A percentile compares a stretch with the other conserved stretches of the same genome.
Evolutionary conservation across 2,329 filamentous ascomycete genomes (phyloP).

Genomic region (Diplodia seriata): DNA sequence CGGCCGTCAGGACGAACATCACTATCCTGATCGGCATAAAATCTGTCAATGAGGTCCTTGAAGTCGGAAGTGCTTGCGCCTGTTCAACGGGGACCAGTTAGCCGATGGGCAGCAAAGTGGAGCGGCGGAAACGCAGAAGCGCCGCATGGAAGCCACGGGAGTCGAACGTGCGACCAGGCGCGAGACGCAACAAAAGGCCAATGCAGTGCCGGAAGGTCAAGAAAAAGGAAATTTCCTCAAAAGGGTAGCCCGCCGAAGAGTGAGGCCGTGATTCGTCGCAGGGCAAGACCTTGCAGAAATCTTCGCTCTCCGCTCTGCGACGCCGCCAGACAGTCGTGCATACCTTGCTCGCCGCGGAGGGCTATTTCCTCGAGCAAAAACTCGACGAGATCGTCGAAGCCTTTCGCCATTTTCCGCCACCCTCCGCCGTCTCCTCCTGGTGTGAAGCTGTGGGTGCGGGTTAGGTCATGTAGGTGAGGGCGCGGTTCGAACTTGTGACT

Average conservation of each 20-base stretch:
- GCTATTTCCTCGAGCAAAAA: conserved; percentile 66
- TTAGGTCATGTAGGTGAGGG: conserved; percentile 29
- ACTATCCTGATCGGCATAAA: conserved; percentile 41
- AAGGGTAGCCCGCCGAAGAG: conserved; percentile 9
- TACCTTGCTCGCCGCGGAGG: conserved; percentile 64
- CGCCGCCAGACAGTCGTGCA: conserved; percentile 40
- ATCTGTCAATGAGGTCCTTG: conserved; percentile 47
- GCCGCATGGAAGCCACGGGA: conserved; percentile 28
- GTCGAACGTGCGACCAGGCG: conserved; percentile 32
- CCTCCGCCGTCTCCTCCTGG: conserved; percentile 15
- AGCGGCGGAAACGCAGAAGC: conserved; percentile 27
- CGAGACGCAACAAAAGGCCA: conserved; percentile 5
- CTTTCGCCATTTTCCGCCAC: conserved; percentile 38
- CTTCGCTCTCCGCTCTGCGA: conserved; percentile 22
- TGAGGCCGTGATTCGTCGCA: conserved; percentile 30
- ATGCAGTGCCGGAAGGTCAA: neutral
- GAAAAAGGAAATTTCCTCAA: conserved; percentile 18
- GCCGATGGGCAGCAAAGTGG: conserved; percentile 26
- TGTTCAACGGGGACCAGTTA: conserved; percentile 34
- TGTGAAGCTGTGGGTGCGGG: conserved; percentile 11
- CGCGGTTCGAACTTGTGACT: conserved; percentile 27
- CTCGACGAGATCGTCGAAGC: conserved; percentile 64
- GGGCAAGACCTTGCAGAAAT: conserved; percentile 27
- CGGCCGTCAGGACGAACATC: neutral
- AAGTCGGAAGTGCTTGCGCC: conserved; percentile 53